Base-by-base conservation (phyloP, 2,329 filamentous ascomycete genomes). In the Aaosphaeria arxii region DNA sequence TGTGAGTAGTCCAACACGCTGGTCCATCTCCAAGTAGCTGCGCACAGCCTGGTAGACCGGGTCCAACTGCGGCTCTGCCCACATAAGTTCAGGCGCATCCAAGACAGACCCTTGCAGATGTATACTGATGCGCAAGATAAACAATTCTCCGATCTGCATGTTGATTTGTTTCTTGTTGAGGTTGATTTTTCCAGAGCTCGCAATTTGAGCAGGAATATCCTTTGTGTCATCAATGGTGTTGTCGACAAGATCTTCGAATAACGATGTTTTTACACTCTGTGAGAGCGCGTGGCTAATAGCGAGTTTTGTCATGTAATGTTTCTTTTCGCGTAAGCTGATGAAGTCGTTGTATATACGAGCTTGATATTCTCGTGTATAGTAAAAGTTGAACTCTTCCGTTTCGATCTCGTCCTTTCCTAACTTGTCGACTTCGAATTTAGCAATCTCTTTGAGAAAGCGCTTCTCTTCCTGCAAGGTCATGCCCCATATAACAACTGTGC, bases 281-380 rank as follows among this genome's bases (percentile, higher is more conserved):
- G 92, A 89, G 42, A 99, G 77, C 3, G 94, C 94, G 74, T 99
- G 94, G 11, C 90, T 95, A 66, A 97, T 97, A 47, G 92, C 91
- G 35, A 97, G 78, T 74, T 97, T 97, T 58, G 88, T 95, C 94
- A 97, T 97, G 75, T 97, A 95, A 71, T 95, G 96, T 63, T 86
- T 86, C 73, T 95, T 96, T 62, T 97, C 92, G 43, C 91, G 82
- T 51, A 99, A 74, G 2, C 89, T 94, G 71, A 99, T 99, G 63
- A 99, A 99, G 72, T 99, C 94, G 72, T 99, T 99, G 80, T 99
- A 99, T 70, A 99, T 99, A 44, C 94, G 87, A 24, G 94, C 90
- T 73, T 99, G 95, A 69, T 99, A 99, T 67, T 97, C 92, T 62
- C 88, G 83, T 3, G 94, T 97, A 75, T 99, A 97, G 77, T 99